phyloP scores from a whole-genome alignment of 106 monocot species.

The Dendrobium catenatum region DNA sequence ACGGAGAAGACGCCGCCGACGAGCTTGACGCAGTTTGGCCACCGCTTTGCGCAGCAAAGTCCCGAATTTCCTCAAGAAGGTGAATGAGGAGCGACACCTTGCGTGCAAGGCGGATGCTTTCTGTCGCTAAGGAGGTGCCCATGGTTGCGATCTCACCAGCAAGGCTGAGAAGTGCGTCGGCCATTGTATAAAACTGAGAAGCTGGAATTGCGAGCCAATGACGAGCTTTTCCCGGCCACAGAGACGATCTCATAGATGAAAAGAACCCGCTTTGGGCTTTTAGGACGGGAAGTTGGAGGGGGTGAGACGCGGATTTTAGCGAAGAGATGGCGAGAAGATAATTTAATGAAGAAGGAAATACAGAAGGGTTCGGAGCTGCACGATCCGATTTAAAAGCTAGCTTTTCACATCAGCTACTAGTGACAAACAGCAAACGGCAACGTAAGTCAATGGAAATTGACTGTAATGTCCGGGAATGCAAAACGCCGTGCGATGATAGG shows the following conservation, averaged over 20 bases:
- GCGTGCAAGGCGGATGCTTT: slow-evolving; percentile 46
- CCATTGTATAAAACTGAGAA: background rate
- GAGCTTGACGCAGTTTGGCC: slow-evolving; percentile 8
- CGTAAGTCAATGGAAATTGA: background rate
- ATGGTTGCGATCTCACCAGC: slow-evolving; percentile 23
- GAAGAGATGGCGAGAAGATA: background rate
- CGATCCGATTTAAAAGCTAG: background rate
- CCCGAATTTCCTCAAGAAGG: slow-evolving; percentile 57
- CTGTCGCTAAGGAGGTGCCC: slow-evolving; percentile 10
- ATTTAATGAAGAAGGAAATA: background rate
- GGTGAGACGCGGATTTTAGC: background rate
- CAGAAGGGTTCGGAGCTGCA: background rate
- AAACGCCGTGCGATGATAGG: background rate
- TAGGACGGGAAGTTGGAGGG: background rate
- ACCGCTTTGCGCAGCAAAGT: slow-evolving; percentile 15
- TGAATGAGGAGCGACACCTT: slow-evolving; percentile 68
- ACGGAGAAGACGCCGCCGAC: background rate
- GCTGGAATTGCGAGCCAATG: background rate
- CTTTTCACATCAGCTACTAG: background rate
- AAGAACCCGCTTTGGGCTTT: background rate
- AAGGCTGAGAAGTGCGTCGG: background rate
- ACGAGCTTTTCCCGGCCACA: background rate
- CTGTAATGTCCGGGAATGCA: background rate
- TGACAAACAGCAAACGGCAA: background rate
- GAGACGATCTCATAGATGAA: background rate